Base-by-base conservation (phyloP, 2,329 filamentous ascomycete genomes). In the Ceratocystiopsis brevicomis region DNA sequence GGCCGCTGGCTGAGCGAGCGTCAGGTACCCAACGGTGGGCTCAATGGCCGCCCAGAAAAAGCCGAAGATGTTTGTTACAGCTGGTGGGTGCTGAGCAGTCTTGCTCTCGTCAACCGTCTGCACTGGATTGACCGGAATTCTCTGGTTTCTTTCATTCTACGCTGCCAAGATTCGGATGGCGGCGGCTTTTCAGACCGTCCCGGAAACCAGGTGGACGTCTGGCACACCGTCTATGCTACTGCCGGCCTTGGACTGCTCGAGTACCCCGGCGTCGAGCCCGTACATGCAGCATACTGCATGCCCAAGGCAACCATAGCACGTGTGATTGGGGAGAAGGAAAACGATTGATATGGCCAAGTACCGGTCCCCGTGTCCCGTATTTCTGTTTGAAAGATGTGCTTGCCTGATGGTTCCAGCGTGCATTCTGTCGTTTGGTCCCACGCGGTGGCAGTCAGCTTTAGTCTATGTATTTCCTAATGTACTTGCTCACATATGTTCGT, bases 21-120 rank as follows among this genome's bases (percentile, higher is more conserved):
- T 49, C 90, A 98, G 58, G 67, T 93, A 25, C 73, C 83, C 11
- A 79, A 78, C 40, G 90, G 90, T 30, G 90, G 90, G 0, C 65
- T 98, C 41, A 98, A 98, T 57, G 90, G 90, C 3, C 73, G 90
- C 40, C 90, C 90, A 0, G 90, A 96, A 63, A 98, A 98, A 66
- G 65, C 82, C 49, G 88, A 94, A 57, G 90, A 98, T 58, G 88
- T 94, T 14, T 98, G 90, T 64, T 98, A 98, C 63, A 94, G 85
- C 58, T 98, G 90, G 90, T 98, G 90, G 90, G 90, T 96, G 38
- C 65, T 88, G 55, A 88, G 83, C 56, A 94, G 87, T 57, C 64
- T 98, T 51, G 79, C 81, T 39, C 95, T 96, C 70, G 82, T 98
- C 51, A 77, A 72, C 43, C 78, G 79, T 44, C 70, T 86, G 43